Evolutionary conservation across 2,329 filamentous ascomycete species (phyloP), one percentile per base, ranked within the genome.

Genomic region (Escovopsis sp.): DNA sequence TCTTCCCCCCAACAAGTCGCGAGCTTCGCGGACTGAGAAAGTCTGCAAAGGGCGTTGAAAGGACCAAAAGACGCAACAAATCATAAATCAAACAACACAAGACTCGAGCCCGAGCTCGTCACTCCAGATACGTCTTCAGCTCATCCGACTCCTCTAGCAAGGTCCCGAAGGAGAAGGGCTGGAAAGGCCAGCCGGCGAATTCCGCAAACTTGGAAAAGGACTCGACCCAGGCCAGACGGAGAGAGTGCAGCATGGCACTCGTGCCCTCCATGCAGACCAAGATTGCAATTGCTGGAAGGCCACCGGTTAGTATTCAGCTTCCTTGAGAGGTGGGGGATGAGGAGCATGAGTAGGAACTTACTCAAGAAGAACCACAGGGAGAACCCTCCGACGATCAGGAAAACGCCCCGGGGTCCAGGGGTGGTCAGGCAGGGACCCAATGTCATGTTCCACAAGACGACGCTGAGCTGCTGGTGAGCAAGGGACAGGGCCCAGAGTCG

Each of bases 201-300:
- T 93, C 78, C 58, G 92, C 92, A 66, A 93, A 88, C 66, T 94
- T 94, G 62, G 84, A 92, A 76, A 94, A 94, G 14, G 87, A 88
- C 60, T 94, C 88, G 43, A 94, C 87, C 87, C 87, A 94, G 48
- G 93, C 87, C 52, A 94, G 65, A 67, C 87, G 74, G 47, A 94
- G 70, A 41, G 79, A 84, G 63, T 94, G 86, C 62, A 93, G 68
- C 87, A 94, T 94, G 49, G 87, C 87, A 60, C 81, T 88, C 23
- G 88, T 94, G 44, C 87, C 87, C 57, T 94, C 87, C 87, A 94
- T 94, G 48, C 90, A 76, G 47, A 90, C 88, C 39, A 94, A 65
- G 45, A 94, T 70, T 43, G 60, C 60, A 44, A 64, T 62, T 19
- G 60, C 60, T 63, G 14, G 6, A 14, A 11, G 2, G n/a, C n/a